phyloP scores from a whole-genome alignment of 2,329 filamentous ascomycete species.

The Talaromyces amestolkiae region DNA sequence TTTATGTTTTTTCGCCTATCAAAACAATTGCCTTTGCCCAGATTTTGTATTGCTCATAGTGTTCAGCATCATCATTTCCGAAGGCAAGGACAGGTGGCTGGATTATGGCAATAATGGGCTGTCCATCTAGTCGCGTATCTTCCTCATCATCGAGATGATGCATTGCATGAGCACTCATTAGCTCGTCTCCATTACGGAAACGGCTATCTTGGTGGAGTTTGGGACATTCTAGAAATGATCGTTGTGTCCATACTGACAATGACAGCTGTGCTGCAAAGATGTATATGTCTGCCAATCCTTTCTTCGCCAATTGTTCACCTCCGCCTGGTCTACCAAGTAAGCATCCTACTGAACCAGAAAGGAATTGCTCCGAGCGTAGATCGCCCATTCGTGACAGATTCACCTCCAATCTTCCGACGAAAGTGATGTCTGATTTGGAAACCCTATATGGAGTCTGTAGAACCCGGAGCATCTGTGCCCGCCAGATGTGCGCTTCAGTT shows the following conservation, averaged over 20 bases:
- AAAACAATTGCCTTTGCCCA: slow-evolving; percentile 26
- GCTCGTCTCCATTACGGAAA: background rate
- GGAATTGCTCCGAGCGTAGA: background rate
- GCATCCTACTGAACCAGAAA: background rate
- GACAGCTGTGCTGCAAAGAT: slow-evolving; percentile 19
- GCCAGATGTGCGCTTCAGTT: slow-evolving; percentile 24
- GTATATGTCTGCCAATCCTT: background rate
- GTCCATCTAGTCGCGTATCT: slow-evolving; percentile 22
- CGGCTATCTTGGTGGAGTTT: background rate
- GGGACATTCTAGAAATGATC: slow-evolving; percentile 20
- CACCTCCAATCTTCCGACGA: background rate
- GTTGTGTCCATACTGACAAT: slow-evolving; percentile 24
- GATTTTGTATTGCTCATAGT: slow-evolving; percentile 24
- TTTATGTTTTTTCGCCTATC: slow-evolving; percentile 12
- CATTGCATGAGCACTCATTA: slow-evolving; percentile 23
- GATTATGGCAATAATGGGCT: slow-evolving; percentile 20
- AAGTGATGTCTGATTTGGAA: background rate
- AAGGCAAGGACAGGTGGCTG: slow-evolving; percentile 25
- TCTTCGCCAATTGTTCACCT: background rate
- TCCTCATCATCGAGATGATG: slow-evolving; percentile 25
- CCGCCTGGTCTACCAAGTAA: background rate
- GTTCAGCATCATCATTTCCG: slow-evolving; percentile 25
- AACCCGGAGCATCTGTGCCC: slow-evolving; percentile 23
- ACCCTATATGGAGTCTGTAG: slow-evolving; percentile 4
- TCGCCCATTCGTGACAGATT: background rate